Evolutionary conservation across 805 yeast genomes (phyloP).

Genomic region (Candida bentonensis): DNA sequence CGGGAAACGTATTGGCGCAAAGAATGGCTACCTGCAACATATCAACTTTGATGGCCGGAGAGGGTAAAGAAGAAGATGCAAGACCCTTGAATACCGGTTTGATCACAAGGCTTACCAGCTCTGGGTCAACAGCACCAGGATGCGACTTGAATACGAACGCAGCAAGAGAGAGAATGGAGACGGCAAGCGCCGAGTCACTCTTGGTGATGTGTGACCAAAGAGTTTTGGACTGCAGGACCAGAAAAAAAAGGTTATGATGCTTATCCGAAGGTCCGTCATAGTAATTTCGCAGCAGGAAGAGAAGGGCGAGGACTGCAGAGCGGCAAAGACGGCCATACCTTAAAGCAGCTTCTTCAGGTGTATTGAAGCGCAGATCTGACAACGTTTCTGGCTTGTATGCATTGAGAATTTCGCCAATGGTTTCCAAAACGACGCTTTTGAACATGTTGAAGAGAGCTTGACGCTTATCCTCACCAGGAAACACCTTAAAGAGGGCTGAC

Average conservation of each 20-base stretch:
- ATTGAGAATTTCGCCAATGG: not conserved
- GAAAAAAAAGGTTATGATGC: not conserved
- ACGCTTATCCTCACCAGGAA: constrained; percentile 16
- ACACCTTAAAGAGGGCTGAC: constrained; percentile 35
- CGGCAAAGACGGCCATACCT: not conserved
- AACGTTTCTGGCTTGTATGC: not conserved
- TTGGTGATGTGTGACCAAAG: not conserved
- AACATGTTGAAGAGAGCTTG: not conserved
- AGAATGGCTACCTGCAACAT: not conserved
- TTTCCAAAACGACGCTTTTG: not conserved
- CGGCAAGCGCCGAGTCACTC: not conserved
- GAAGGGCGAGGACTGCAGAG: not conserved
- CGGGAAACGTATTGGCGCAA: not conserved
- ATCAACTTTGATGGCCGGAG: not conserved
- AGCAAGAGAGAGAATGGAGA: not conserved
- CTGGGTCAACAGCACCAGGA: not conserved
- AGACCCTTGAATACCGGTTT: not conserved
- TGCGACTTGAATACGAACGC: not conserved
- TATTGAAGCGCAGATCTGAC: not conserved
- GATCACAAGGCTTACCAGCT: not conserved
- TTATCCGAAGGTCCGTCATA: not conserved
- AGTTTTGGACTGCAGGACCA: not conserved
- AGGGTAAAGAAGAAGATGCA: not conserved
- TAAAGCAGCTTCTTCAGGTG: not conserved
- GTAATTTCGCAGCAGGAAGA: not conserved